A percentile compares a stretch with the other conserved stretches of the same genome.
Evolutionary conservation across 139 green algal genomes (phyloP).

Genomic region (Chlorella sorokiniana): DNA sequence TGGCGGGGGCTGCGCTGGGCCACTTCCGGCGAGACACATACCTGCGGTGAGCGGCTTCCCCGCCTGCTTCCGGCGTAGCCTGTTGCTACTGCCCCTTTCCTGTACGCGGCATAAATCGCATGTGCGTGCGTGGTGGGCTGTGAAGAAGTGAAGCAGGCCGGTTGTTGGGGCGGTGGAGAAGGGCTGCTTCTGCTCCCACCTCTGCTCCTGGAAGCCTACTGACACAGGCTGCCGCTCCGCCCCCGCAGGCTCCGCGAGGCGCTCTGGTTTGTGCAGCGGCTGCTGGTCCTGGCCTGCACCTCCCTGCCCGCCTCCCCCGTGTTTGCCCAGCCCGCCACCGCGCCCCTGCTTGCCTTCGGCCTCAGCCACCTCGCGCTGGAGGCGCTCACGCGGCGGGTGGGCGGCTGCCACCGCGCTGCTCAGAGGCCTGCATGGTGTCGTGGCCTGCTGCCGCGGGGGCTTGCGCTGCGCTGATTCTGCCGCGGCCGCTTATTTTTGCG

Average conservation of each 20-base stretch:
- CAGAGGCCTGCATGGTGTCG: neutral
- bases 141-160: neutral
- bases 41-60: neutral
- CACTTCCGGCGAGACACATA: neutral
- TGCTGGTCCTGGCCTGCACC: neutral
- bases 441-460: neutral
- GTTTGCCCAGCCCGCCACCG: neutral
- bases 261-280: slow-evolving; percentile 18
- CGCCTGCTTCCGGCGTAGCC: too few species aligned
- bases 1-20: neutral
- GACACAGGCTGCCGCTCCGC: neutral
- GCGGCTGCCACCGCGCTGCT: neutral
- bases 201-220: too few species aligned
- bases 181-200: too few species aligned
- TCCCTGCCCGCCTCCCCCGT: slow-evolving; percentile 3
- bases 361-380: slow-evolving; percentile 17
- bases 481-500: too few species aligned
- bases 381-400: slow-evolving; percentile 3
- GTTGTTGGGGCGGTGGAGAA: too few species aligned
- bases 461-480: too few species aligned
- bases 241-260: slow-evolving; percentile 2
- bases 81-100: too few species aligned
- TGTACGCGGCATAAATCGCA: neutral
- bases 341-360: slow-evolving; percentile 19
- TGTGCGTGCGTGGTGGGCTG: neutral